Conservation (phyloP, 495 filamentous ascomycete species). For the Ramalina peruviana region DNA sequence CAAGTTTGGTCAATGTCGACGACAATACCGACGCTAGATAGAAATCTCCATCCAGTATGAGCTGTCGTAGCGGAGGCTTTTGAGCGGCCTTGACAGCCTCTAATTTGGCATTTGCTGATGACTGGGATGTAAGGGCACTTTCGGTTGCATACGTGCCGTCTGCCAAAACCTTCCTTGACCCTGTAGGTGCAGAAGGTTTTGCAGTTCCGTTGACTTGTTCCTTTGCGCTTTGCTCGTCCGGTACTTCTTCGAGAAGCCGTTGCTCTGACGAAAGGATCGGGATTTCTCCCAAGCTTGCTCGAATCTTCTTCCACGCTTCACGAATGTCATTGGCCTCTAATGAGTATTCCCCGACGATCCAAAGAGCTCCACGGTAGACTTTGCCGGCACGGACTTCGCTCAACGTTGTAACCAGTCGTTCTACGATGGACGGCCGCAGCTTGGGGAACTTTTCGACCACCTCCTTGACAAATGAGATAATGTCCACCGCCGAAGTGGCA, state of each 20-base stretch:
- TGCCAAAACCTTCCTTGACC: conserved; percentile 81
- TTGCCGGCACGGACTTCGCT: conserved; percentile 93
- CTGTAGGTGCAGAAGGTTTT: conserved; percentile 59
- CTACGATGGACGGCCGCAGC: conserved; percentile 71
- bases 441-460: conserved; percentile 97
- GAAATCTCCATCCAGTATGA: conserved; percentile 95
- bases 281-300: conserved; percentile 89
- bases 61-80: conserved; percentile 87
- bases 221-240: conserved; percentile 51
- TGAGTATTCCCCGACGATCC: conserved; percentile 97
- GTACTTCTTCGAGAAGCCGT: conserved; percentile 65
- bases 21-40: conserved; percentile 92
- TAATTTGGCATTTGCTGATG: conserved; percentile 74
- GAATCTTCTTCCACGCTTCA: conserved; percentile 93
- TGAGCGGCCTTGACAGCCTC: conserved; percentile 95
- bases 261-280: conserved; percentile 95
- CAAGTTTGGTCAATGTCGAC: conserved; percentile 89
- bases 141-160: conserved; percentile 98
- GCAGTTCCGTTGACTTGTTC: conserved; percentile 74
- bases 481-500: conserved; percentile 90
- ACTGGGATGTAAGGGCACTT: conserved; percentile 85
- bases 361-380: conserved; percentile 90
- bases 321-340: conserved; percentile 86
- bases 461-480: conserved; percentile 97
- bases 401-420: conserved; percentile 78